Evolutionary conservation across 108 stramenopile species (phyloP).

Genomic region (Stephanodiscus minutulus): DNA sequence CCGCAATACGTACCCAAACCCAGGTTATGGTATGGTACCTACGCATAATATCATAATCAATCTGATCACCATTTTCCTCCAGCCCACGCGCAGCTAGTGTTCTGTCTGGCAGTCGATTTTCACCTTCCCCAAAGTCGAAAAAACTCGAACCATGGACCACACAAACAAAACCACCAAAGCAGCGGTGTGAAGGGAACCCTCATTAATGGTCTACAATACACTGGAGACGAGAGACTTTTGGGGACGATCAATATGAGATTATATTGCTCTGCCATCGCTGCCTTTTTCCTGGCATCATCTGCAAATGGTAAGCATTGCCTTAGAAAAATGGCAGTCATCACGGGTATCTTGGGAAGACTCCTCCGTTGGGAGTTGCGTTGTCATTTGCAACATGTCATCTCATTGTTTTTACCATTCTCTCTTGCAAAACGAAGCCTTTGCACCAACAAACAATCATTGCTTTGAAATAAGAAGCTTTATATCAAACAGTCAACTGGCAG

Average conservation of each 20-base stretch:
- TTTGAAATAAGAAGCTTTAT: not conserved
- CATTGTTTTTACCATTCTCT: not conserved
- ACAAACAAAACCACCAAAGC: not conserved
- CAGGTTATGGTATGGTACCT: too few relatives aligned
- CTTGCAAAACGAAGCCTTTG: slow-evolving; percentile 16
- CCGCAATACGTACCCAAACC: too few relatives aligned
- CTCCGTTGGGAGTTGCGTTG: not conserved
- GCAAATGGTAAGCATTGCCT: slow-evolving; percentile 16
- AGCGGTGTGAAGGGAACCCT: too few relatives aligned
- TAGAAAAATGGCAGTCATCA: not conserved
- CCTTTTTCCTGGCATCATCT: slow-evolving; percentile 7
- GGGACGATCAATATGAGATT: slow-evolving; percentile 8
- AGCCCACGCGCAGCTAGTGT: too few relatives aligned
- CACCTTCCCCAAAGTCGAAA: too few relatives aligned
- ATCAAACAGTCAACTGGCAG: slow-evolving; percentile 16
- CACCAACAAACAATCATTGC: not conserved
- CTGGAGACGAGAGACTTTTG: too few relatives aligned
- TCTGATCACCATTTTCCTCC: too few relatives aligned
- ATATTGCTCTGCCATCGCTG: slow-evolving; percentile 3
- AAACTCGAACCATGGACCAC: not conserved
- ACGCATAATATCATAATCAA: too few relatives aligned
- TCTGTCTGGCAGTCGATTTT: too few relatives aligned
- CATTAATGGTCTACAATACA: too few relatives aligned
- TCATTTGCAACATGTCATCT: not conserved
- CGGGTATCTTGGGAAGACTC: not conserved